Evolutionary conservation across 768 basidiomycete species (phyloP).

Genomic region (Tricholoma terreum): DNA sequence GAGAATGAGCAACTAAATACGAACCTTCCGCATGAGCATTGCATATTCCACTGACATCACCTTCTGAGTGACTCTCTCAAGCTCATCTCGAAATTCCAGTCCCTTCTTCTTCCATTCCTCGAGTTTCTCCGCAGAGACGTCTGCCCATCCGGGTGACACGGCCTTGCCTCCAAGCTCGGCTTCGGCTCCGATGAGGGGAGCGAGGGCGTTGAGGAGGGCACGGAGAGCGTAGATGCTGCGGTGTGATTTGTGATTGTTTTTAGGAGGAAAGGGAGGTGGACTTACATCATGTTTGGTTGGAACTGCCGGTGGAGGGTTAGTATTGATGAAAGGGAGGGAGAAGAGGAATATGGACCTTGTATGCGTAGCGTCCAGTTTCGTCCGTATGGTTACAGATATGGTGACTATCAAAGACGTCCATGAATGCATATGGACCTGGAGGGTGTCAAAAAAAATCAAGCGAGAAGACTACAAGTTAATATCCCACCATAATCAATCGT

Average conservation of each 20-base stretch:
- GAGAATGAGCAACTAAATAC: conserved; percentile 13
- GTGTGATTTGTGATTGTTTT: conserved; percentile 5
- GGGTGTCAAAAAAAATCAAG: background rate
- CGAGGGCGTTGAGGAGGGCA: conserved; percentile 71
- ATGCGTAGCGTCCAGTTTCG: conserved; percentile 72
- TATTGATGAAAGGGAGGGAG: background rate
- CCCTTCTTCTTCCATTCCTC: conserved; percentile 61
- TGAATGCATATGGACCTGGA: conserved; percentile 86
- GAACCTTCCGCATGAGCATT: conserved; percentile 64
- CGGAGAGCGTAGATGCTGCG: conserved; percentile 73
- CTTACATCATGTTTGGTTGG: conserved; percentile 81
- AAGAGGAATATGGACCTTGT: conserved; percentile 37
- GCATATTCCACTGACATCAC: conserved; percentile 65
- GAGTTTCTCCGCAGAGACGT: conserved; percentile 49
- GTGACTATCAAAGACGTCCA: conserved; percentile 83
- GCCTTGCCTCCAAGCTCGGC: conserved; percentile 48
- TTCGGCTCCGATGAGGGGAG: conserved; percentile 88
- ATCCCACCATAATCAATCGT: conserved; percentile 71
- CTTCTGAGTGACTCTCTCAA: conserved; percentile 59
- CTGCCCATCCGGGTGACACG: conserved; percentile 62
- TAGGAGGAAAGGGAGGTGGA: background rate
- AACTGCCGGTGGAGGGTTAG: conserved; percentile 32
- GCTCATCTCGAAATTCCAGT: conserved; percentile 51
- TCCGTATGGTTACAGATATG: conserved; percentile 95
- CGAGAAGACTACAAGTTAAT: background rate